Evolutionary conservation across 805 yeast genomes (phyloP).

Genomic region (Kuraishia cidri): DNA sequence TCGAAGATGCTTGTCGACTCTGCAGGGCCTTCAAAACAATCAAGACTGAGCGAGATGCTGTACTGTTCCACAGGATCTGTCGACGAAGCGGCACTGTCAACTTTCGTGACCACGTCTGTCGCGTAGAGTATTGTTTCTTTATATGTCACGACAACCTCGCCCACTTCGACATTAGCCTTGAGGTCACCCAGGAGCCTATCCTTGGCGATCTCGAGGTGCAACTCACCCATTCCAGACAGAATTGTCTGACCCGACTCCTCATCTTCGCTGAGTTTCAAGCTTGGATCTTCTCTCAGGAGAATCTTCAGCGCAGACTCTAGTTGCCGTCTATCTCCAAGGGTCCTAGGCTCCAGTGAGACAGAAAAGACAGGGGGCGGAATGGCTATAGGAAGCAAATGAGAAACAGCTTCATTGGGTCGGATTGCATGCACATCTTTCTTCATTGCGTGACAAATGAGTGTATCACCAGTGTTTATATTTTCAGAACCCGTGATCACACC

Average conservation of each 20-base stretch:
- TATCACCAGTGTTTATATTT: conserved; percentile 83
- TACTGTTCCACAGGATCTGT: conserved; percentile 12
- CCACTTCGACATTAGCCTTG: conserved; percentile 73
- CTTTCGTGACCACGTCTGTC: conserved; percentile 13
- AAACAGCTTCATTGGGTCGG: conserved; percentile 26
- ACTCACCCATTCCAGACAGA: conserved; percentile 94
- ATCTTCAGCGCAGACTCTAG: conserved; percentile 62
- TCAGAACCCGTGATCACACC: conserved; percentile 77
- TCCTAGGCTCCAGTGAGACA: conserved; percentile 71
- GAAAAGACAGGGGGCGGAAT: conserved; percentile 93
- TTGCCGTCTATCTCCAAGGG: conserved; percentile 71
- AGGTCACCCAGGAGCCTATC: conserved; percentile 75
- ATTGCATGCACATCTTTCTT: conserved; percentile 28
- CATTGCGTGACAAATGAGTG: conserved; percentile 56
- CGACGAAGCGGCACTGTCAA: conserved; percentile 4
- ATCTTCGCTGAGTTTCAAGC: conserved; percentile 60
- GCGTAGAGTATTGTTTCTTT: conserved; percentile 50
- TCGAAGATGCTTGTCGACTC: conserved; percentile 19
- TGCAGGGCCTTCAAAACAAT: conserved; percentile 22
- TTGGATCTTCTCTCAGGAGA: conserved; percentile 85
- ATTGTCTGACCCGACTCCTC: conserved; percentile 87
- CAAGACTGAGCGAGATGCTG: conserved; percentile 14
- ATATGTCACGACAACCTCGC: conserved; percentile 83
- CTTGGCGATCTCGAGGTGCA: conserved; percentile 82
- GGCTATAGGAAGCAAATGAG: conserved; percentile 63